Evolutionary conservation across 2,329 filamentous ascomycete genomes (phyloP), one percentile per base, ranked within the genome.

Genomic region (Trichoderma sp.): DNA sequence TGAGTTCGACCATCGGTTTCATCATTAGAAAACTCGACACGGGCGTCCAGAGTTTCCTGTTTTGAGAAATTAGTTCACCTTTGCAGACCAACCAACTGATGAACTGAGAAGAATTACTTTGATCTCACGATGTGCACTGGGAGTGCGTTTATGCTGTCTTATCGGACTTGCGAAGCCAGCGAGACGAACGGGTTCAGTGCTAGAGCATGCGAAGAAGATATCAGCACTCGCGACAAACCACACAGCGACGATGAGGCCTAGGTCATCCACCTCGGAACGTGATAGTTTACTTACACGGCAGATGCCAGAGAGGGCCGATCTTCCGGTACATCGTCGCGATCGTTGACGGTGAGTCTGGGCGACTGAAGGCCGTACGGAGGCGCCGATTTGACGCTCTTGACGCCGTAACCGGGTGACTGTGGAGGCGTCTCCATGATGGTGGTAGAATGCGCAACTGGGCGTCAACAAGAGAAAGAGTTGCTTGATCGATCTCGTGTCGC

Each of bases 41-140:
- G 92, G 73, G 96, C 96, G 87, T 98, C 93, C 80, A 98, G 91
- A 3, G 96, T 98, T 91, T 98, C 95, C 93, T 96, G 80, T 74
- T 31, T 29, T 29, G 35, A 66, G 29, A 29, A 24, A 65, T 79
- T 68, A 79, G 79, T 50, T 60, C 41, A 56, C 24, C 24, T 18
- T 3, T 35, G 8, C 29, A 35, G 5, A 67, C 27, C 11, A 18
- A 16, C 21, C n/a, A 16, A 38, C 12, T 21, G 6, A 6, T 18
- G 21, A 16, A 14, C 11, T 16, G 18, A 75, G 56, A 45, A 7
- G 31, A 59, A 33, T 77, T 31, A 90, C 89, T 86, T 90, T 91
- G 82, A 91, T 85, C 79, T 90, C 86, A 75, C 88, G 88, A 83
- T 90, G 89, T 21, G 87, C 86, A 63, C 89, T 91, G 0, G 89